Base-by-base conservation (phyloP, 2,329 filamentous ascomycete genomes). In the Diaporthe destruens region DNA sequence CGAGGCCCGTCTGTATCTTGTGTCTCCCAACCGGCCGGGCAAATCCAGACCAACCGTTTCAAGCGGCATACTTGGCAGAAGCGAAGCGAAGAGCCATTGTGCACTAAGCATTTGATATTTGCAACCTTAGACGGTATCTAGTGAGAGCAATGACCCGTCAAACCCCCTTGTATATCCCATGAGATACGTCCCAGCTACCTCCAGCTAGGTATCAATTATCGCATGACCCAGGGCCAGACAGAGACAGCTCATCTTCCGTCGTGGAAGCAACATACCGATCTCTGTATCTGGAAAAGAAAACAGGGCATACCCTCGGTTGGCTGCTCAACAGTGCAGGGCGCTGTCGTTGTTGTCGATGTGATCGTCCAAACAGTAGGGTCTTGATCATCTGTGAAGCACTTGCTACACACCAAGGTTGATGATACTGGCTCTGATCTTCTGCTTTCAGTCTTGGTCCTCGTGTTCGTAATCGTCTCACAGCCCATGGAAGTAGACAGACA, bases 301-400 rank as follows among this genome's bases (percentile, higher is more conserved):
- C 2, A 36, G 11, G 39, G 12, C 14, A 47, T 18, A 20, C 5
- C n/a, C 2, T 20, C 47, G 29, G 12, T 12, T 3, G 3, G 36
- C n/a, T 12, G 12, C 44, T 32, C 6, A 51, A 20, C 47, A 66
- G 32, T 25, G 14, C 9, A 53, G 32, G 14, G 6, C 39, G 32
- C 32, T 47, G n/a, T 66, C 25, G 32, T 29, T 20, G n/a, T 53
- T 66, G 32, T 47, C 47, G n/a, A 65, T 51, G n/a, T 36, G 36
- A 32, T 51, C 20, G 8, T 20, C 61, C 49, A 18, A 14, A 14
- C 3, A 4, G 16, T 42, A 18, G 12, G 12, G 39, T 6, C 16
- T 42, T 42, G 39, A 42, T 42, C 12, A 42, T 14, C 39, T 18
- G 16, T 2, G 16, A 42, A 42, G 39, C 39, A 42, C 39, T 42